phyloP scores from a whole-genome alignment of 495 filamentous ascomycete species.

The Penicillium verhagenii region DNA sequence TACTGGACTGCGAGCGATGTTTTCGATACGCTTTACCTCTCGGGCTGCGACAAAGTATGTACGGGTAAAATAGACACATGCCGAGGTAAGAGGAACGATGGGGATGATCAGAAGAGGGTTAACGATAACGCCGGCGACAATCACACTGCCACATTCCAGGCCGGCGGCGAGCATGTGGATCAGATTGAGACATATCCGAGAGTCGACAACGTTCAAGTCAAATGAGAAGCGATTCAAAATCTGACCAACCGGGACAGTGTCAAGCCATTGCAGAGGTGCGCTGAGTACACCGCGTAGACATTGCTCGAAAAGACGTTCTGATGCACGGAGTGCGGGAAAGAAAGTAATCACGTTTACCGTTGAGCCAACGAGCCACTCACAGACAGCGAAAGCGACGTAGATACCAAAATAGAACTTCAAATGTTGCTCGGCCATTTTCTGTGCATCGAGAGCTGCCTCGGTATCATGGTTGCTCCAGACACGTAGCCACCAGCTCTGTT shows the following conservation, averaged over 20 bases:
- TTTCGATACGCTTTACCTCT: too few species aligned
- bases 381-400: slow-evolving; percentile 43
- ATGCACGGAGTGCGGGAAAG: slow-evolving; percentile 38
- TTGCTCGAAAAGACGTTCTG: slow-evolving; percentile 42
- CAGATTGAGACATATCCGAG: too few species aligned
- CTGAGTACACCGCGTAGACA: slow-evolving; percentile 45
- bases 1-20: too few species aligned
- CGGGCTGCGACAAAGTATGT: too few species aligned
- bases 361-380: slow-evolving; percentile 5
- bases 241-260: slow-evolving; percentile 48
- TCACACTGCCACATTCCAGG: slow-evolving; percentile 61
- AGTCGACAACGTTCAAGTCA: slow-evolving; percentile 46
- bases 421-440: background rate
- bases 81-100: background rate
- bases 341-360: slow-evolving; percentile 28
- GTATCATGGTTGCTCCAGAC: slow-evolving; percentile 15
- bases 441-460: background rate
- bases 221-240: slow-evolving; percentile 53
- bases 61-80: background rate
- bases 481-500: slow-evolving; percentile 53
- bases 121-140: background rate
- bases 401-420: slow-evolving; percentile 14
- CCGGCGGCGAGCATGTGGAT: too few species aligned
- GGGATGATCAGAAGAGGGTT: background rate
- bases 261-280: slow-evolving; percentile 50